These are phyloP conservation scores for Podila minutissima DNA, from an alignment of 192 early-diverging fungal genomes.

Conservation along the genomic window DNA sequence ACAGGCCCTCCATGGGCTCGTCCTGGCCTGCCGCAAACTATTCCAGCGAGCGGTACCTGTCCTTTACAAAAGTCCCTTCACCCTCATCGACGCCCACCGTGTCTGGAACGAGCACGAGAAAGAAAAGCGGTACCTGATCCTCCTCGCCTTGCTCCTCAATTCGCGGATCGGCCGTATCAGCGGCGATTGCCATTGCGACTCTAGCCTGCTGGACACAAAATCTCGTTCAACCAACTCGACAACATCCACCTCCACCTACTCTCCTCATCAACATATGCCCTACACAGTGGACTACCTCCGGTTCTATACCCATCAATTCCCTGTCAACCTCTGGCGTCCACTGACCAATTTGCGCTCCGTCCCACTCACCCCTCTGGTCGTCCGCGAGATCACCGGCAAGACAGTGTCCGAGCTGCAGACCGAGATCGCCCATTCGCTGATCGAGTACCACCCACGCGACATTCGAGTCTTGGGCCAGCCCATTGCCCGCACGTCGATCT, in stretches of 20 bases:
- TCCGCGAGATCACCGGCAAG: constrained; percentile 16
- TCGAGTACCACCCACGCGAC: constrained; percentile 23
- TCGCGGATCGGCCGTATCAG: background rate
- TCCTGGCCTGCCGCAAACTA: constrained; percentile 29
- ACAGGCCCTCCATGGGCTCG: constrained; percentile 40
- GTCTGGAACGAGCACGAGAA: constrained; percentile 16
- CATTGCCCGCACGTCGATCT: constrained; percentile 9
- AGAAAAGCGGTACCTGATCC: constrained; percentile 14
- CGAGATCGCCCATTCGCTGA: constrained; percentile 9
- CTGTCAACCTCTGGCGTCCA: constrained; percentile 21
- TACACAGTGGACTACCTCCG: constrained; percentile 40
- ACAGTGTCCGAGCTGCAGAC: constrained; percentile 16
- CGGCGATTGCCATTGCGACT: background rate
- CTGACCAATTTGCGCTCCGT: constrained; percentile 8
- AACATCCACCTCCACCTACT: background rate
- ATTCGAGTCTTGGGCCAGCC: constrained; percentile 31
- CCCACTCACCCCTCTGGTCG: background rate
- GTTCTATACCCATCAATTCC: constrained; percentile 30
- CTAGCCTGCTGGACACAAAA: background rate
- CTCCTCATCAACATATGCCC: background rate
- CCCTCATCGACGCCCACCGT: constrained; percentile 17
- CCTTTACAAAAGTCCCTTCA: constrained; percentile 37
- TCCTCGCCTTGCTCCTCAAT: constrained; percentile 31
- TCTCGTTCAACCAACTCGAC: background rate
- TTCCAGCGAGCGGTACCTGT: constrained; percentile 30